A percentile compares a stretch with the other conserved stretches of the same genome.
phyloP scores from a whole-genome alignment of 1,139 yeast species.

The Scheffersomyces stambukii region DNA sequence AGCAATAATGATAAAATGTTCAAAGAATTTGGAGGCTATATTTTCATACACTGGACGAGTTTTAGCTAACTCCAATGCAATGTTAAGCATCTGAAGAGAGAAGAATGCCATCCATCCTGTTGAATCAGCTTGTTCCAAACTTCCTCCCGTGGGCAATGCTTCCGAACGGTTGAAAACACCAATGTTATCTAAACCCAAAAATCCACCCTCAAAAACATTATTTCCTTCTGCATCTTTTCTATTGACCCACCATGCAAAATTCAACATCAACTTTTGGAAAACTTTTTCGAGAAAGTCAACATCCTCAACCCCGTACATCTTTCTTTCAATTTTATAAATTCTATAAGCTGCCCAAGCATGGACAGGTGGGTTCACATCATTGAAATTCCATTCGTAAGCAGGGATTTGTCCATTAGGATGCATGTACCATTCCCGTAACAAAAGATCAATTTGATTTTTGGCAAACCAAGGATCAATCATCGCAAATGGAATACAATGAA shows the following conservation, averaged over 20 bases:
- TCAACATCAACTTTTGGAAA: conserved; percentile 83
- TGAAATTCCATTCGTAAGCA: conserved; percentile 95
- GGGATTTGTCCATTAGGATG: conserved; percentile 99
- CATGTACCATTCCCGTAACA: conserved; percentile 97
- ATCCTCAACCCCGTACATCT: conserved; percentile 80
- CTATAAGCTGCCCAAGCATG: conserved; percentile 97
- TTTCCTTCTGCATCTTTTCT: conserved; percentile 86
- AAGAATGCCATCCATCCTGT: conserved; percentile 99
- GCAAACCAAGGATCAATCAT: conserved; percentile 96
- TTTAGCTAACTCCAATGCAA: conserved; percentile 84
- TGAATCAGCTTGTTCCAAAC: conserved; percentile 90
- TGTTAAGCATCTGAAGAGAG: conserved; percentile 86
- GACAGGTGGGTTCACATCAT: conserved; percentile 96
- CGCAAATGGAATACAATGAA: conserved; percentile 91
- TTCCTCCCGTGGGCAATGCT: conserved; percentile 92
- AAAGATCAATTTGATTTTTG: conserved; percentile 78
- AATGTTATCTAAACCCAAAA: conserved; percentile 89
- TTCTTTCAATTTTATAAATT: conserved; percentile 84
- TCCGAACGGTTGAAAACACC: conserved; percentile 94
- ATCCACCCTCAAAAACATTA: conserved; percentile 93
- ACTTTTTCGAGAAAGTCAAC: conserved; percentile 83
- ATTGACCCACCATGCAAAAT: conserved; percentile 98
- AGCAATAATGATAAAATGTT: conserved; percentile 87
- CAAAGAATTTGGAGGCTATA: conserved; percentile 92
- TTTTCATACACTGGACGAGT: conserved; percentile 87